These are phyloP conservation scores for Avena insularis DNA, from an alignment of 176 grass and related monocot genomes.

Conservation along the genomic window DNA sequence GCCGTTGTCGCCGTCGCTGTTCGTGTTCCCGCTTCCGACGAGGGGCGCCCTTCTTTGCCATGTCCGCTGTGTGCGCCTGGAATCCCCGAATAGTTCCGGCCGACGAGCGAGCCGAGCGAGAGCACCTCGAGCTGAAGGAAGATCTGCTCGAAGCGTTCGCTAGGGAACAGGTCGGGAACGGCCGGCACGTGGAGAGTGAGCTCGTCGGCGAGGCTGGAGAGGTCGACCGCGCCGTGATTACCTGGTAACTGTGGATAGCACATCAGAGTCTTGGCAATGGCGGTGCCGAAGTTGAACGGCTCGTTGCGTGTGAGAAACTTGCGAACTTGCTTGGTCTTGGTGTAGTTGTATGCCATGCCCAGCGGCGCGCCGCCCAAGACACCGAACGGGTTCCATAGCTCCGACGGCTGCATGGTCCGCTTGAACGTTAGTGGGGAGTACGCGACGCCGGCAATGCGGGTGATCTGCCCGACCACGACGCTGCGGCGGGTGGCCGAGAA, in stretches of 20 bases:
- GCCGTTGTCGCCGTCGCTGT: background rate
- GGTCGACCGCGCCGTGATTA: conserved; percentile 35
- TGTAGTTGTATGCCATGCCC: conserved; percentile 60
- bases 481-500: conserved; percentile 65
- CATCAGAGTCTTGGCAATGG: conserved; percentile 78
- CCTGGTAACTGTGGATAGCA: conserved; percentile 56
- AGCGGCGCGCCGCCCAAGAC: conserved; percentile 32
- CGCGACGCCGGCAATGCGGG: conserved; percentile 34
- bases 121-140: conserved; percentile 78
- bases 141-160: conserved; percentile 40
- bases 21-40: background rate
- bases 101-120: conserved; percentile 60
- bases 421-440: conserved; percentile 67
- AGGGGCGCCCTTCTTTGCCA: background rate
- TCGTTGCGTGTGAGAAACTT: conserved; percentile 62
- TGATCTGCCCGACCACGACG: conserved; percentile 67
- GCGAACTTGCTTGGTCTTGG: conserved; percentile 48
- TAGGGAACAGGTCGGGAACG: conserved; percentile 47
- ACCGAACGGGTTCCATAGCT: conserved; percentile 58
- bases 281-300: conserved; percentile 61
- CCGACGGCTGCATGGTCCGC: conserved; percentile 44
- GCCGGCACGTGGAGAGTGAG: conserved; percentile 57
- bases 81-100: conserved; percentile 40
- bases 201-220: conserved; percentile 63
- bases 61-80: background rate